Percentiles rank a stretch among this genome's conserved stretches.
Conservation (phyloP, 2,329 filamentous ascomycete species). For the Elsinoe ampelina region DNA sequence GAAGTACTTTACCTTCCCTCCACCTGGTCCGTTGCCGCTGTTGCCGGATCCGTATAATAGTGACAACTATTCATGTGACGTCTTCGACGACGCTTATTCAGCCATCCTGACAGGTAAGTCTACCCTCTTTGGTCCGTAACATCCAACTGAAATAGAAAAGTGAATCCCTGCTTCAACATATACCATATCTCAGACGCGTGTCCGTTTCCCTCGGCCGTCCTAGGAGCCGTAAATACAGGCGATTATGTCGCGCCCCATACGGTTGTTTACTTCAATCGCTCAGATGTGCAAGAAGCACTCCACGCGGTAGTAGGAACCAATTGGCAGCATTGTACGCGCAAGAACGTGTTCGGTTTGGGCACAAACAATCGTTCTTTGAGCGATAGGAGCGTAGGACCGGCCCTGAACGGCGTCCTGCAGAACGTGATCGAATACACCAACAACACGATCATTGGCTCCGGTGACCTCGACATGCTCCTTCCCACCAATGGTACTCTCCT, state of each 20-base stretch:
- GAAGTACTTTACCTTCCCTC: conserved; percentile 22
- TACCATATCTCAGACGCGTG: conserved; percentile 45
- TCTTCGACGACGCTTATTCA: conserved; percentile 32
- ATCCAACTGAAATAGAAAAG: too few species aligned
- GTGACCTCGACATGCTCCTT: conserved; percentile 42
- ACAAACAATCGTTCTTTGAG: conserved; percentile 18
- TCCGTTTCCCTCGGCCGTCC: conserved; percentile 15
- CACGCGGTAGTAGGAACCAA: conserved; percentile 33
- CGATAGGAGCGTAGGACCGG: conserved; percentile 33
- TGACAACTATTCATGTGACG: conserved; percentile 28
- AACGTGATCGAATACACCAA: conserved; percentile 44
- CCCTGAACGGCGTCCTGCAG: conserved; percentile 30
- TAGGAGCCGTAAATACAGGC: conserved; percentile 18
- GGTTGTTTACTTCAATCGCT: conserved; percentile 45
- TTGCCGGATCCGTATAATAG: conserved; percentile 21
- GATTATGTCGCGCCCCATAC: too few species aligned
- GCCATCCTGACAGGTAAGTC: conserved; percentile 25
- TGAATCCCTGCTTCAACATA: conserved; percentile 66
- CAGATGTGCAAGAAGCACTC: conserved; percentile 42
- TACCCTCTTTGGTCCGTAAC: too few species aligned
- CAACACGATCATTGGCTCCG: conserved; percentile 42
- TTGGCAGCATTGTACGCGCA: conserved; percentile 29
- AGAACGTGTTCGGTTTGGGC: conserved; percentile 23
- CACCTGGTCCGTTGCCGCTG: conserved; percentile 25
- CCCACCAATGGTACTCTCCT: conserved; percentile 44